phyloP scores from a whole-genome alignment of 169 alveolate species.

The Plasmodium knowlesi region DNA sequence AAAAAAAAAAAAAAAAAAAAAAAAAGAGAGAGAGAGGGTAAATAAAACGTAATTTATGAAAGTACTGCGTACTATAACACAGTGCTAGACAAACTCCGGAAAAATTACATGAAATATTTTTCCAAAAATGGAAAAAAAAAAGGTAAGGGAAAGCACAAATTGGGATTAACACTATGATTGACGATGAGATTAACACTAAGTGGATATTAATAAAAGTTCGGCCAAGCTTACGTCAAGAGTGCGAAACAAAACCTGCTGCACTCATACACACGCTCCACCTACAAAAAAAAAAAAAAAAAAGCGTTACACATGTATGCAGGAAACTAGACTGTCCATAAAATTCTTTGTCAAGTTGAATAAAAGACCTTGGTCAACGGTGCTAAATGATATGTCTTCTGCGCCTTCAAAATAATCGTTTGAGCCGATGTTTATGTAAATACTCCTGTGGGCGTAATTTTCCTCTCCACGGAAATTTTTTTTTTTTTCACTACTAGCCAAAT shows the following conservation, averaged over 20 bases:
- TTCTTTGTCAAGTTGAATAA: conserved; percentile 32
- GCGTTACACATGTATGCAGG: conserved; percentile 34
- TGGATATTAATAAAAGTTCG: neutral
- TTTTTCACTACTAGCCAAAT: neutral
- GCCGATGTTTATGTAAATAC: conserved; percentile 37
- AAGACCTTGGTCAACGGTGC: conserved; percentile 4
- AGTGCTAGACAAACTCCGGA: neutral
- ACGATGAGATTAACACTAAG: neutral
- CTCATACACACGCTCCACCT: neutral
- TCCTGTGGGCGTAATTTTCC: conserved; percentile 13
- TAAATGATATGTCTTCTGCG: neutral
- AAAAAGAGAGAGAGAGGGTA: neutral
- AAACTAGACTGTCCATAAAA: conserved; percentile 30
- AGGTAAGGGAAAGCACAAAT: neutral
- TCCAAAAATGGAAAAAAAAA: neutral
- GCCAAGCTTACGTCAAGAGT: neutral
- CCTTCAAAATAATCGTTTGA: conserved; percentile 11
- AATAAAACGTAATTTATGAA: neutral
- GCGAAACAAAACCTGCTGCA: neutral
- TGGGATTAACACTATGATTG: neutral
- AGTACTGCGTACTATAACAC: neutral
- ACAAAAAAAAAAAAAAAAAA: neutral
- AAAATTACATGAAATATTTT: neutral
- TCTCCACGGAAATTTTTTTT: neutral
- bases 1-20: neutral